Percentiles rank a stretch among this genome's conserved stretches.
phyloP scores from a whole-genome alignment of 169 alveolate genomes.

The Cryptosporidium bovis region DNA sequence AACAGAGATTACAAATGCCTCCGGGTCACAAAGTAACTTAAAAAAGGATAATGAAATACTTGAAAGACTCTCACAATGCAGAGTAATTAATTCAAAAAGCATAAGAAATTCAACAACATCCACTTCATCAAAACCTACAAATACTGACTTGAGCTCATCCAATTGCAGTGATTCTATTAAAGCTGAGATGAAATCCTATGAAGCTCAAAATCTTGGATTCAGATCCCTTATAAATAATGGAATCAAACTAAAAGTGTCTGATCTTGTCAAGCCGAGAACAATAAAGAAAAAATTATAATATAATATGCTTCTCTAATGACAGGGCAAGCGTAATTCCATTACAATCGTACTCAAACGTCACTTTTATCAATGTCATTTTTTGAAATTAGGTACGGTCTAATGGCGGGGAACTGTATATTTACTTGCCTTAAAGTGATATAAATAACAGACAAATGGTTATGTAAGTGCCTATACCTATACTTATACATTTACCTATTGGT shows the following conservation, averaged over 20 bases:
- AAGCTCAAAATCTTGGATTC: conserved; percentile 52
- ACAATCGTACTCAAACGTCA: too few species aligned
- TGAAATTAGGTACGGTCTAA: not conserved
- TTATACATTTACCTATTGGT: too few species aligned
- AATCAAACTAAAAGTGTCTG: conserved; percentile 39
- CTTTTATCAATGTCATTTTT: not conserved
- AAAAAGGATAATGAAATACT: conserved; percentile 41
- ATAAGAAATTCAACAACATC: not conserved
- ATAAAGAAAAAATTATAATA: conserved; percentile 4
- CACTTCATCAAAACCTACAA: not conserved
- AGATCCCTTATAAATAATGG: conserved; percentile 56
- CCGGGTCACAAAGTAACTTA: too few species aligned
- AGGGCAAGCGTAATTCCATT: too few species aligned
- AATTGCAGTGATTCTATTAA: not conserved
- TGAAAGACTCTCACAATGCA: conserved; percentile 68
- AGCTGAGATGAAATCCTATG: not conserved
- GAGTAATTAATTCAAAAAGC: conserved; percentile 58
- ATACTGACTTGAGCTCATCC: not conserved
- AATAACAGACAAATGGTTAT: too few species aligned
- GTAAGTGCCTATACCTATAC: too few species aligned
- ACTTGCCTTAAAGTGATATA: too few species aligned
- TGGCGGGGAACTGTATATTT: not conserved
- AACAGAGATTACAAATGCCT: too few species aligned
- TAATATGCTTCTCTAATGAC: too few species aligned
- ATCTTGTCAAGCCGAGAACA: conserved; percentile 37